Percentiles rank a stretch among this genome's conserved stretches.
phyloP scores from a whole-genome alignment of 305 asterid species.

The Rubia occidens region DNA sequence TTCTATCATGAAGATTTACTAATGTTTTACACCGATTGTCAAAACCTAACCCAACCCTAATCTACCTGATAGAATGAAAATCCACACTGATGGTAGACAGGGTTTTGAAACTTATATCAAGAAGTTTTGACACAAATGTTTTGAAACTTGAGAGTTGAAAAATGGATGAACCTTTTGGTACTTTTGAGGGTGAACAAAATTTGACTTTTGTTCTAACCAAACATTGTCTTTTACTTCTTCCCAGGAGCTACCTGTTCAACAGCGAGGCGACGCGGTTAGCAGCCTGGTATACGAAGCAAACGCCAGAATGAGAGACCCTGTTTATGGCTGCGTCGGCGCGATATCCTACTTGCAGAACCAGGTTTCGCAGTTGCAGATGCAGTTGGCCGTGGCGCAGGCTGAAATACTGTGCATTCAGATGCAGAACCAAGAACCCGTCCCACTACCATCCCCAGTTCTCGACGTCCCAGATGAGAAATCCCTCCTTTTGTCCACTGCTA shows the following conservation, averaged over 20 bases:
- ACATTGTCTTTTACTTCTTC: background rate
- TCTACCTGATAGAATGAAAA: too few species aligned
- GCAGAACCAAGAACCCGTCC: conserved; percentile 35
- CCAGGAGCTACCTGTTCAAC: conserved; percentile 67
- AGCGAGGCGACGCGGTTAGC: conserved; percentile 70
- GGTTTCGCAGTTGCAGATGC: conserved; percentile 54
- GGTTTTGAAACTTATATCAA: too few species aligned
- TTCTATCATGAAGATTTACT: too few species aligned
- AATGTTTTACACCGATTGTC: too few species aligned
- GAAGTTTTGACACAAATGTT: background rate
- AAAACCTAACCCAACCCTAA: too few species aligned
- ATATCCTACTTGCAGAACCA: conserved; percentile 65
- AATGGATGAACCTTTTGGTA: background rate
- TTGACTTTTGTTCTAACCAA: background rate
- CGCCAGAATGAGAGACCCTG: conserved; percentile 69
- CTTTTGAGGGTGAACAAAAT: too few species aligned
- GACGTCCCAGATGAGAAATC: conserved; percentile 24
- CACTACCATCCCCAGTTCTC: conserved; percentile 8
- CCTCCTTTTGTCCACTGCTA: conserved; percentile 17
- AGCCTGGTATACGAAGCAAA: conserved; percentile 84
- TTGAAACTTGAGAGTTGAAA: background rate
- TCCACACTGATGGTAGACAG: too few species aligned
- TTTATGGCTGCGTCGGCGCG: conserved; percentile 81
- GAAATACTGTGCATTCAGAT: conserved; percentile 46
- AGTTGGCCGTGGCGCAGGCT: conserved; percentile 35